phyloP scores from a whole-genome alignment of 176 grass and related monocot species.

The Hsuehochloa calcarea region DNA sequence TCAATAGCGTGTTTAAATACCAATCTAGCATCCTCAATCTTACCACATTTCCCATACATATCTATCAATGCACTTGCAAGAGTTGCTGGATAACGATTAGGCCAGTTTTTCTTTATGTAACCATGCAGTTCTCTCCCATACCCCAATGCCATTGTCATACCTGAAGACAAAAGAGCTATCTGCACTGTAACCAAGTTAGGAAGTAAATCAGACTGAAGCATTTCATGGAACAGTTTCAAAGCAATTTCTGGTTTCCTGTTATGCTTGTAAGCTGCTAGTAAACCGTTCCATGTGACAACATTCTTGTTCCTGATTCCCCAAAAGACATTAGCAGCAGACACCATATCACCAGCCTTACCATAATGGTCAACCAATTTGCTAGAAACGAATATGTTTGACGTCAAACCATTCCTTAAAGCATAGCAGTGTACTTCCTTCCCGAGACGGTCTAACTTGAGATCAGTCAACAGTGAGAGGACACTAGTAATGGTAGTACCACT shows the following conservation, averaged over 20 bases:
- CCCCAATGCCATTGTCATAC: conserved; percentile 47
- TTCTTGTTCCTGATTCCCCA: conserved; percentile 55
- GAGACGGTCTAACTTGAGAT: conserved; percentile 49
- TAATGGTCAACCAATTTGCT: conserved; percentile 69
- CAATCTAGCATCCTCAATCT: conserved; percentile 51
- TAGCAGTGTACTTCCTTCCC: conserved; percentile 70
- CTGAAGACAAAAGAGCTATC: conserved; percentile 58
- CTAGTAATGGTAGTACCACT: conserved; percentile 53
- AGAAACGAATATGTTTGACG: conserved; percentile 60
- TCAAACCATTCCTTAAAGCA: conserved; percentile 53
- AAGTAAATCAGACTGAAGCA: conserved; percentile 40
- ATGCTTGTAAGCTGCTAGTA: conserved; percentile 56
- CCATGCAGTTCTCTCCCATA: conserved; percentile 51
- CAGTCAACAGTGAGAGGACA: conserved; percentile 52
- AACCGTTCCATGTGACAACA: conserved; percentile 63
- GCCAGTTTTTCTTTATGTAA: conserved; percentile 53
- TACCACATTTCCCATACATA: conserved; percentile 77
- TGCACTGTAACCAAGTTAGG: conserved; percentile 50
- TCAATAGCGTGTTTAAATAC: conserved; percentile 38
- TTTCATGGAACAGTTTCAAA: conserved; percentile 48
- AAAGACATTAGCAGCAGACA: conserved; percentile 52
- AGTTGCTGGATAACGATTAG: conserved; percentile 42
- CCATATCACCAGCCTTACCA: conserved; percentile 51
- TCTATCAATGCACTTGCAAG: conserved; percentile 53
- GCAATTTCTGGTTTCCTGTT: conserved; percentile 57